Evolutionary conservation across 2,329 filamentous ascomycete genomes (phyloP), one percentile per base, ranked within the genome.

Genomic region (Alternaria dauci): DNA sequence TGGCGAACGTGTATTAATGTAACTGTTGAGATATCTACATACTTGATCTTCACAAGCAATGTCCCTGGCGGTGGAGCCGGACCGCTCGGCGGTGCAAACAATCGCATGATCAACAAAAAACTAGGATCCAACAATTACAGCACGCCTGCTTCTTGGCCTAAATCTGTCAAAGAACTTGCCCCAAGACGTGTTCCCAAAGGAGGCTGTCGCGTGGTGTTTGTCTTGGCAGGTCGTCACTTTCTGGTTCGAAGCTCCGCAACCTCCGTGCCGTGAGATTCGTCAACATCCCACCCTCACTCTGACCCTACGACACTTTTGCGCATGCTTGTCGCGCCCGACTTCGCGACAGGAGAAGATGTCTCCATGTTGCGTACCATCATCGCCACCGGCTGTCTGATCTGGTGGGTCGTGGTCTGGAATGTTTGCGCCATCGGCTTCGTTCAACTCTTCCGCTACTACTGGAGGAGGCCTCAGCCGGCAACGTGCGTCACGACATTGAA

Each of bases 391-490:
- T 85, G 83, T 65, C 75, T 88, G 66, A 78, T 83, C 64, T 89
- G 86, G 86, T 88, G 85, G 69, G 64, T 81, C 48, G 78, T 82
- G 55, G 85, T 89, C 58, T 80, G 83, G 66, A 65, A 81, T 25
- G 86, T 90, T 39, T 87, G 85, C 71, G 76, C 78, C 42, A 81
- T 89, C 69, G 88, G 88, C 52, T 85, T 86, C 72, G 76, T 81
- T 53, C 86, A 88, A 74, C 80, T 90, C 81, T 84, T 84, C 73
- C 81, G 82, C 55, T 80, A 86, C 69, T 88, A 85, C 70, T 83
- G 82, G 25, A 76, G 70, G 54, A 77, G 73, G 42, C 85, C 82
- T 48, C 72, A 72, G 44, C 78, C 74, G 44, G 81, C 84, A 20
- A 66, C 74, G 58, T 82, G 74, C 78, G 74, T 80, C 20, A 75